Percentiles rank a stretch among this genome's conserved stretches.
Evolutionary conservation across 2,329 filamentous ascomycete species (phyloP).

Genomic region (Fusarium papillatum): DNA sequence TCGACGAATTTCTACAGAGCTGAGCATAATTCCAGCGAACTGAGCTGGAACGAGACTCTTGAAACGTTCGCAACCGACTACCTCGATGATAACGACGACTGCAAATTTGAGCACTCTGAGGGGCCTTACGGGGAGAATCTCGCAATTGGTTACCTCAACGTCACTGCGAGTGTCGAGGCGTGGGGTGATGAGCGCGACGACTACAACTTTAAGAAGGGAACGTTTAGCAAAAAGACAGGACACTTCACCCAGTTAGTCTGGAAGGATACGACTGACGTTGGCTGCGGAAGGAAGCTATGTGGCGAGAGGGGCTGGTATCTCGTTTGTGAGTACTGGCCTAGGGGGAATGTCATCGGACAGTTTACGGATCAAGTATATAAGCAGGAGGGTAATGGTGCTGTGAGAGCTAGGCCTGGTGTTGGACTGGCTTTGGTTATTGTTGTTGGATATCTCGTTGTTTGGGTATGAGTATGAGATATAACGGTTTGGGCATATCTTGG

Average conservation of each 20-base stretch:
- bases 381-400: slow-evolving; percentile 27
- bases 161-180: slow-evolving; percentile 69
- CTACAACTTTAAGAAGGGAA: slow-evolving; percentile 71
- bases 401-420: slow-evolving; percentile 24
- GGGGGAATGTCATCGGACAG: slow-evolving; percentile 71
- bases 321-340: slow-evolving; percentile 78
- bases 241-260: slow-evolving; percentile 84
- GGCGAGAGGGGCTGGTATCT: slow-evolving; percentile 71
- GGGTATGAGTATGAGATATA: background rate
- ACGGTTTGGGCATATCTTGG: background rate
- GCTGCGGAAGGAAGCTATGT: slow-evolving; percentile 64
- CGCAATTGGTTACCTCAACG: slow-evolving; percentile 74
- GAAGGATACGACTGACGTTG: slow-evolving; percentile 71
- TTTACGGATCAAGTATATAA: slow-evolving; percentile 56
- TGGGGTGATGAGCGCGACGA: slow-evolving; percentile 70
- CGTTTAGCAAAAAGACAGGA: slow-evolving; percentile 72
- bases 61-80: slow-evolving; percentile 67
- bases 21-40: slow-evolving; percentile 69
- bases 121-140: slow-evolving; percentile 83
- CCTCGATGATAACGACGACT: slow-evolving; percentile 53
- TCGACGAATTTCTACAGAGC: slow-evolving; percentile 76
- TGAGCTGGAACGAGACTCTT: slow-evolving; percentile 77
- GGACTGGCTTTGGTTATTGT: slow-evolving; percentile 30
- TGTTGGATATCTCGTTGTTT: slow-evolving; percentile 30
- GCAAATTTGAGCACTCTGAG: slow-evolving; percentile 67